These are phyloP conservation scores for Trypanosomatidae sp. DNA, from an alignment of 208 protist species.

Conservation along the genomic window DNA sequence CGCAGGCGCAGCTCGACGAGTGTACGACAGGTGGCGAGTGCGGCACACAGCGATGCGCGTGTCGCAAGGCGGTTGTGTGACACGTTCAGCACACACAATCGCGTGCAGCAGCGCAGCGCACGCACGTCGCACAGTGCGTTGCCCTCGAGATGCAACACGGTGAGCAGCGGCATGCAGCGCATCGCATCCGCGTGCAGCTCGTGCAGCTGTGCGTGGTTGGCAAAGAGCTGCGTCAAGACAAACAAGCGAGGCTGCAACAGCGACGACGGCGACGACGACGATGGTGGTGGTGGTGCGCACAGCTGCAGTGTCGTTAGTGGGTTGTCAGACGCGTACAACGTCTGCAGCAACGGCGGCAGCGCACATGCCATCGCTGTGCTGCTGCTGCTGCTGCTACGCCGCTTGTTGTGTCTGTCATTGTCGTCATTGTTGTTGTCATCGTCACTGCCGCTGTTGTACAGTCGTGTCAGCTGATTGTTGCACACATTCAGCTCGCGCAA, in stretches of 20 bases:
- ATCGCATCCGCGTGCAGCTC: constrained; percentile 12
- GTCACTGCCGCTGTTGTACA: too few species aligned
- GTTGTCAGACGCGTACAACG: constrained; percentile 57
- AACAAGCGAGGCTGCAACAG: constrained; percentile 11
- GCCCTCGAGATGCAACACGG: constrained; percentile 56
- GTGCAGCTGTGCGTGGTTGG: constrained; percentile 44
- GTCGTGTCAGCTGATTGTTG: constrained; percentile 24
- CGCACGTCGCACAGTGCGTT: constrained; percentile 45
- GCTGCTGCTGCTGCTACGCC: too few species aligned
- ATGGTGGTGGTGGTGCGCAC: too few species aligned
- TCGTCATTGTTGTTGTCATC: too few species aligned
- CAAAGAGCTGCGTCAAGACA: constrained; percentile 59
- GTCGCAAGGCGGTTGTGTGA: constrained; percentile 38
- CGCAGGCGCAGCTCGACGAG: too few species aligned
- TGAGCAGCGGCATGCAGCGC: constrained; percentile 48
- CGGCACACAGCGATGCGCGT: too few species aligned
- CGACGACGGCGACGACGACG: too few species aligned
- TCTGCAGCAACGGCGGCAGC: constrained; percentile 24
- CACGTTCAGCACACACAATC: constrained; percentile 38
- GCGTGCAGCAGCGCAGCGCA: constrained; percentile 35
- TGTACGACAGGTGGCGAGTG: too few species aligned
- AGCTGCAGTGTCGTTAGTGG: constrained; percentile 7
- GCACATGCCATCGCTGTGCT: too few species aligned
- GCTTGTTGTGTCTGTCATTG: too few species aligned
- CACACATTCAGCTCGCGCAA: constrained; percentile 50